Percentiles rank a stretch among this genome's conserved stretches.
phyloP scores from a whole-genome alignment of 441 rosid species.

The Mallotus repandus region DNA sequence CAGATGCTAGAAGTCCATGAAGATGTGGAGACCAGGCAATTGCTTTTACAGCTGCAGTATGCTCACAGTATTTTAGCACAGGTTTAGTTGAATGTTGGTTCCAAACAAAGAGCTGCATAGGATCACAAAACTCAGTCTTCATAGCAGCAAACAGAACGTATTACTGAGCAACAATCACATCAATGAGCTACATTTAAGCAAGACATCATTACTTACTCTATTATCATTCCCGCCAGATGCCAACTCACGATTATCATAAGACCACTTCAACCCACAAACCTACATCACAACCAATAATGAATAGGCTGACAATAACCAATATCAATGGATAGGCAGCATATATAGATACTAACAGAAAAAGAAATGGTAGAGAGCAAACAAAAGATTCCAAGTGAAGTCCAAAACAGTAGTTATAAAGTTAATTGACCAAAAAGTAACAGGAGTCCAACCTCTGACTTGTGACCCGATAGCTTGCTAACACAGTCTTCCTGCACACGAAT shows the following conservation, averaged over 20 bases:
- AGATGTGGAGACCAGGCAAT: conserved; percentile 99
- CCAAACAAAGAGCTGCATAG: conserved; percentile 89
- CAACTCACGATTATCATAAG: conserved; percentile 86
- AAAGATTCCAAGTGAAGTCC: background rate
- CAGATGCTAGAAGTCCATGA: conserved; percentile 97
- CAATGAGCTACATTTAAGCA: background rate
- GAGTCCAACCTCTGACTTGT: conserved; percentile 74
- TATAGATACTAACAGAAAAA: conserved; percentile 9
- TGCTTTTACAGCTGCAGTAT: conserved; percentile 97
- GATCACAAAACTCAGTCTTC: conserved; percentile 15
- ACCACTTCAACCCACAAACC: conserved; percentile 97
- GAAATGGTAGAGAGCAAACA: conserved; percentile 2
- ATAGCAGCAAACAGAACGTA: background rate
- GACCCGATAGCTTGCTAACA: conserved; percentile 83
- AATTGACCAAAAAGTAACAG: conserved; percentile 14
- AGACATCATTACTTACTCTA: conserved; percentile 45
- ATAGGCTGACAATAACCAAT: conserved; percentile 11
- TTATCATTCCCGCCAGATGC: conserved; percentile 99
- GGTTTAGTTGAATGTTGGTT: conserved; percentile 94
- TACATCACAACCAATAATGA: conserved; percentile 27
- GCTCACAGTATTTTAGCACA: conserved; percentile 77
- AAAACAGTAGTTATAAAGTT: background rate
- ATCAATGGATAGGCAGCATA: background rate
- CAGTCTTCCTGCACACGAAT: conserved; percentile 75
- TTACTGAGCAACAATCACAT: background rate